These are phyloP conservation scores for Colletotrichum salicis DNA, from an alignment of 2,329 filamentous ascomycete species.

Conservation along the genomic window DNA sequence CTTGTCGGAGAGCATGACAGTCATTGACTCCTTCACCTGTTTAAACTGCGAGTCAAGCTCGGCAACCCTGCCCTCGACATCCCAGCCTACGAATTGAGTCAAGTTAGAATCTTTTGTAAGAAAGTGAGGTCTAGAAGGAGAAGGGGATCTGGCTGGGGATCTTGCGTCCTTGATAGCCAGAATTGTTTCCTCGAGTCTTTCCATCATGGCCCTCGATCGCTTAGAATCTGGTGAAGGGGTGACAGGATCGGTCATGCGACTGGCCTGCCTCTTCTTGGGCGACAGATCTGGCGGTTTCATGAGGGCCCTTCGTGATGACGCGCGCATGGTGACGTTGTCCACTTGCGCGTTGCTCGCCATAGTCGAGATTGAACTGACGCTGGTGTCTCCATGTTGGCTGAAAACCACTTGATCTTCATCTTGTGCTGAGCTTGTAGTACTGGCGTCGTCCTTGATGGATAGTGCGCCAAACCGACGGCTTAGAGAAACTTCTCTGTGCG, in stretches of 20 bases:
- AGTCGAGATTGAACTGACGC: slow-evolving; percentile 32
- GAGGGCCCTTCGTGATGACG: neutral
- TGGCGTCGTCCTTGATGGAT: slow-evolving; percentile 49
- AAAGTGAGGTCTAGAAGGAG: slow-evolving; percentile 62
- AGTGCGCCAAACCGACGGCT: slow-evolving; percentile 50
- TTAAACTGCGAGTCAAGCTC: slow-evolving; percentile 81
- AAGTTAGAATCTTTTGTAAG: slow-evolving; percentile 81
- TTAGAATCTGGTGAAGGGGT: slow-evolving; percentile 33
- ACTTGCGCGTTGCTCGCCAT: slow-evolving; percentile 34
- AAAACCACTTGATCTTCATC: slow-evolving; percentile 60
- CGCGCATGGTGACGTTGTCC: slow-evolving; percentile 41
- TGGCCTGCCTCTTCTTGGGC: slow-evolving; percentile 33
- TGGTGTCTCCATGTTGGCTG: slow-evolving; percentile 38
- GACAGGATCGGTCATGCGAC: slow-evolving; percentile 29
- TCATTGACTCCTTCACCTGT: slow-evolving; percentile 77
- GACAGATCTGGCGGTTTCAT: slow-evolving; percentile 26
- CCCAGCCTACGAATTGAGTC: slow-evolving; percentile 74
- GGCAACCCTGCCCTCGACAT: slow-evolving; percentile 80
- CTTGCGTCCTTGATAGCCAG: slow-evolving; percentile 46
- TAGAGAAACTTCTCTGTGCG: slow-evolving; percentile 57
- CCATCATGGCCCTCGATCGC: slow-evolving; percentile 36
- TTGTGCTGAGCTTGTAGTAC: slow-evolving; percentile 27
- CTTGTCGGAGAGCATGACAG: slow-evolving; percentile 73
- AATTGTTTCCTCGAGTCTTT: slow-evolving; percentile 41
- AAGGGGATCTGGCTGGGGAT: slow-evolving; percentile 54